Conservation (phyloP, 176 grass and related monocot genomes). For the Rhynchospora pubera region DNA sequence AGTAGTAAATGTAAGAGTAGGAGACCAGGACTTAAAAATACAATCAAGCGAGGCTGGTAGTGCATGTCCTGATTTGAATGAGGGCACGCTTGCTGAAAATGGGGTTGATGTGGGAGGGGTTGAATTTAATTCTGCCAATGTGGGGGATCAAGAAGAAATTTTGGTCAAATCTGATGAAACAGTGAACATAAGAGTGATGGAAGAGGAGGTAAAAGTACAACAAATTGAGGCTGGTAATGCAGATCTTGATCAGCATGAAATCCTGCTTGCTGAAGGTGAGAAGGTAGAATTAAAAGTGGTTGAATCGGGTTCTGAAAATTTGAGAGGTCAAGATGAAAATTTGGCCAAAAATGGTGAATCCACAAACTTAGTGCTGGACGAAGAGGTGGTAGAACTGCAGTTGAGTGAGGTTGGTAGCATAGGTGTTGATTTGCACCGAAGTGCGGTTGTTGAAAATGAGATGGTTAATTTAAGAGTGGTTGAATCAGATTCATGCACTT, state of each 20-base stretch:
- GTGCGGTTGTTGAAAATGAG: slow-evolving; percentile 16
- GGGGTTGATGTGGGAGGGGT: slow-evolving; percentile 27
- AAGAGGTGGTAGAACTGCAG: slow-evolving; percentile 43
- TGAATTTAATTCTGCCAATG: slow-evolving; percentile 11
- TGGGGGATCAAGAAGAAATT: slow-evolving; percentile 30
- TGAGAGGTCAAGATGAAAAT: slow-evolving; percentile 31
- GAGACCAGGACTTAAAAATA: slow-evolving; percentile 41
- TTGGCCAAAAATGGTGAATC: neutral
- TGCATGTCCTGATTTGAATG: slow-evolving; percentile 17
- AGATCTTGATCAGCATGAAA: slow-evolving; percentile 22
- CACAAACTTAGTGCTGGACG: slow-evolving; percentile 17
- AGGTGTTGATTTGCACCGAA: slow-evolving; percentile 22
- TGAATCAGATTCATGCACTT: slow-evolving; percentile 15
- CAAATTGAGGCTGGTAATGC: slow-evolving; percentile 13
- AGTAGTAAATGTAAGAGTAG: slow-evolving; percentile 16
- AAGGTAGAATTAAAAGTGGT: slow-evolving; percentile 23
- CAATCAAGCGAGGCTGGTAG: slow-evolving; percentile 13
- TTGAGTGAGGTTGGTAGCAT: slow-evolving; percentile 19
- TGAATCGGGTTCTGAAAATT: slow-evolving; percentile 4
- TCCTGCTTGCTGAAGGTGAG: slow-evolving; percentile 14
- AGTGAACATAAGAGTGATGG: slow-evolving; percentile 20
- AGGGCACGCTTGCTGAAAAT: neutral
- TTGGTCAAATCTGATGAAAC: neutral
- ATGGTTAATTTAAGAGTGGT: slow-evolving; percentile 23
- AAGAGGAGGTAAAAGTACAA: slow-evolving; percentile 45